Conservation (phyloP, 768 basidiomycete genomes). For the Zangia roseola region DNA sequence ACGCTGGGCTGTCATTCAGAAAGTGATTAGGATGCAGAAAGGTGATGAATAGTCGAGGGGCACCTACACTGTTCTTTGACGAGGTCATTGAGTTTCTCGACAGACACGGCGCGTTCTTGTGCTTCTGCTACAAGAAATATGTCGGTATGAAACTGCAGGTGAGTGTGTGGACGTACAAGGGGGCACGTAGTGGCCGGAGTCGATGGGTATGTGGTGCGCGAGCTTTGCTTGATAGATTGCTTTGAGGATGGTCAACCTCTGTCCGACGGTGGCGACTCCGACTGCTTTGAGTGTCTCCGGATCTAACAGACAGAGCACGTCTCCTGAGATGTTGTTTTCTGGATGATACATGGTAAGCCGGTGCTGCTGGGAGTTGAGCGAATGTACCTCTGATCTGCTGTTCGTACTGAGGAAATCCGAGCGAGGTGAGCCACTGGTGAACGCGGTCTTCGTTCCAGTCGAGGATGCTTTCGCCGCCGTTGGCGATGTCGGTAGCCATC, state of each 20-base stretch:
- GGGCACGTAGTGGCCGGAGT: conserved; percentile 82
- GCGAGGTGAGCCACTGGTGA: conserved; percentile 67
- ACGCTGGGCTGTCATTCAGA: conserved; percentile 56
- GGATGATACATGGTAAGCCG: conserved; percentile 5
- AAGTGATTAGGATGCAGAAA: neutral
- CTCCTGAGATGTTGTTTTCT: conserved; percentile 94
- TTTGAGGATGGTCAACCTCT: conserved; percentile 88
- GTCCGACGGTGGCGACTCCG: conserved; percentile 88
- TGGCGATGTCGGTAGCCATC: conserved; percentile 31
- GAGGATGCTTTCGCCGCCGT: conserved; percentile 35
- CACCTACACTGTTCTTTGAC: conserved; percentile 73
- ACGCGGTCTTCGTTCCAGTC: conserved; percentile 83
- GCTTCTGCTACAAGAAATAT: conserved; percentile 47
- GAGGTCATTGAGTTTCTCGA: conserved; percentile 65
- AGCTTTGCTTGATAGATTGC: conserved; percentile 89
- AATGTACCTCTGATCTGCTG: conserved; percentile 68
- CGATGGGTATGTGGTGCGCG: conserved; percentile 77
- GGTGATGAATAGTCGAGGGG: neutral
- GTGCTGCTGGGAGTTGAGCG: neutral
- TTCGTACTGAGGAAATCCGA: conserved; percentile 88
- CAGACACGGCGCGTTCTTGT: conserved; percentile 52
- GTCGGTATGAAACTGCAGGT: neutral
- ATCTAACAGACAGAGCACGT: conserved; percentile 81
- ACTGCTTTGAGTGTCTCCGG: conserved; percentile 82
- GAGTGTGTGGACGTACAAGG: conserved; percentile 61